Evolutionary conservation across 73 alveolate species (phyloP).

Genomic region (Paramecium caudatum): DNA sequence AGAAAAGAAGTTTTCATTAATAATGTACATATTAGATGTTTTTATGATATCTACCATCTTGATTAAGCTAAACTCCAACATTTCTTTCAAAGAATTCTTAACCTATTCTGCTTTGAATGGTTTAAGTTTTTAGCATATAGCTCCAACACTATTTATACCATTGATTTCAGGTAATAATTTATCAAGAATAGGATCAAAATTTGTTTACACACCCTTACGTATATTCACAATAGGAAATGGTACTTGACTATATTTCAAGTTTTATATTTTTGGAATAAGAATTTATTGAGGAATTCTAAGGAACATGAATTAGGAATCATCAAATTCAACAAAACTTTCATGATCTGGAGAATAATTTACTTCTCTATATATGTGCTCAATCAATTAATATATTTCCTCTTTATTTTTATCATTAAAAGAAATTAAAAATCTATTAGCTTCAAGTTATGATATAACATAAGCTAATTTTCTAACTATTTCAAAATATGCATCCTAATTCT

Average conservation of each 20-base stretch:
- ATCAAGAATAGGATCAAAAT: conserved; percentile 19
- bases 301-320: conserved; percentile 46
- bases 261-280: background rate
- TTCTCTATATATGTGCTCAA: background rate
- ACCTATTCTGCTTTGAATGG: background rate
- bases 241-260: background rate
- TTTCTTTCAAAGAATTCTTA: conserved; percentile 16
- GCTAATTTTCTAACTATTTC: conserved; percentile 54
- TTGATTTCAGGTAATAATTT: conserved; percentile 58
- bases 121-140: conserved; percentile 20
- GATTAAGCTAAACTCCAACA: conserved; percentile 14
- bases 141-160: conserved; percentile 62
- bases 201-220: conserved; percentile 4
- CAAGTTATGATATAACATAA: conserved; percentile 15
- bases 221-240: conserved; percentile 32
- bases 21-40: background rate
- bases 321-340: conserved; percentile 30
- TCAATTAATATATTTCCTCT: background rate
- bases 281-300: conserved; percentile 8
- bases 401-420: conserved; percentile 34
- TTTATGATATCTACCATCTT: conserved; percentile 47
- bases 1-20: conserved; percentile 10
- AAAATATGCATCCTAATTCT: conserved; percentile 34
- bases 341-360: background rate
- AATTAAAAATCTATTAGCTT: background rate